A percentile compares a stretch with the other conserved stretches of the same genome.
Evolutionary conservation across 2,329 filamentous ascomycete species (phyloP).

Genomic region (Pseudopithomyces maydicus): DNA sequence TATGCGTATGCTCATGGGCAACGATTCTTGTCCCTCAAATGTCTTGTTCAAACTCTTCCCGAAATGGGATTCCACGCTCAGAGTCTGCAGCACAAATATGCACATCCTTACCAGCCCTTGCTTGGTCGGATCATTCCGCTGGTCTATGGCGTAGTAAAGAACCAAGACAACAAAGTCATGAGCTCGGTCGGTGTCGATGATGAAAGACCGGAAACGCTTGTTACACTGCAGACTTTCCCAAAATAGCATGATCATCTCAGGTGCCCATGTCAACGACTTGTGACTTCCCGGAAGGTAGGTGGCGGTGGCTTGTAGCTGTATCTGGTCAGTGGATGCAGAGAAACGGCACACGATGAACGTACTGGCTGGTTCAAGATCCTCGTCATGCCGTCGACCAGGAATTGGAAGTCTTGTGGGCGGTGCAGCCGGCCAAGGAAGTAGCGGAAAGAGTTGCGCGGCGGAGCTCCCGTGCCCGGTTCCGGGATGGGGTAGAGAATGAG

Average conservation of each 20-base stretch:
- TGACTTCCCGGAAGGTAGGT: conserved; percentile 89
- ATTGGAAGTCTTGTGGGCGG: conserved; percentile 95
- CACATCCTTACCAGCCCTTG: conserved; percentile 96
- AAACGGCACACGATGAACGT: conserved; percentile 13
- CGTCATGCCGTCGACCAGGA: conserved; percentile 92
- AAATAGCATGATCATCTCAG: conserved; percentile 95
- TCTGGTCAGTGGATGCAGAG: conserved; percentile 23
- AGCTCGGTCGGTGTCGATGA: conserved; percentile 91
- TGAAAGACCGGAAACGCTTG: conserved; percentile 93
- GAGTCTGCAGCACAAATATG: conserved; percentile 91
- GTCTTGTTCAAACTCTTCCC: conserved; percentile 86
- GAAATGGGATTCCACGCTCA: conserved; percentile 92
- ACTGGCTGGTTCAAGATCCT: conserved; percentile 87
- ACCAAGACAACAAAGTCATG: conserved; percentile 92
- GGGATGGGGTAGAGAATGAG: conserved; percentile 87
- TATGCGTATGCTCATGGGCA: conserved; percentile 81
- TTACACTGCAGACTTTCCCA: conserved; percentile 98
- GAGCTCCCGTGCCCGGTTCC: conserved; percentile 67
- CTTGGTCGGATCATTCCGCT: conserved; percentile 82
- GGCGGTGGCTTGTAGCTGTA: conserved; percentile 76
- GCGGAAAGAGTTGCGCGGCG: conserved; percentile 88
- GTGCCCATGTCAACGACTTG: conserved; percentile 80
- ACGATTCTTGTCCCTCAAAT: conserved; percentile 86
- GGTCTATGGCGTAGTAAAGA: conserved; percentile 90
- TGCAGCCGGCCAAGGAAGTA: conserved; percentile 91